Evolutionary conservation across 2,329 filamentous ascomycete genomes (phyloP).

Genomic region (Cladobotryum mycophilum): DNA sequence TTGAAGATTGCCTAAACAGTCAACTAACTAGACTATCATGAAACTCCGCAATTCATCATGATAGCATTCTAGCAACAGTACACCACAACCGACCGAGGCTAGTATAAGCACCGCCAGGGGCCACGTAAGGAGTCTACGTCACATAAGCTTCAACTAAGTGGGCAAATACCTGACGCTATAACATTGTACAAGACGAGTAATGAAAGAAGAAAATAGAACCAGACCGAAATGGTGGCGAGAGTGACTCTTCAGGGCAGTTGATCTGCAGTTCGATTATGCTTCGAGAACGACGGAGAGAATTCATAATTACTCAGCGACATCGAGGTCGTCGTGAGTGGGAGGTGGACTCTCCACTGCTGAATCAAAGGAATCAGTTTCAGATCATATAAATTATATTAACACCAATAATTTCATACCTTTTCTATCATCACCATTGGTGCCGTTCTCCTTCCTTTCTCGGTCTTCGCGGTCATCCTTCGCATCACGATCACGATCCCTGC

Average conservation of each 20-base stretch:
- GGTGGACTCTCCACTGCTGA: slow-evolving; percentile 62
- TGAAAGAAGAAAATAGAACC: slow-evolving; percentile 1
- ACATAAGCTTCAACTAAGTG: slow-evolving; percentile 7
- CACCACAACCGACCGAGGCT: background rate
- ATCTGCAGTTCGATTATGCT: slow-evolving; percentile 2
- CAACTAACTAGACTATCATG: background rate
- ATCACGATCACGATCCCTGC: slow-evolving; percentile 49
- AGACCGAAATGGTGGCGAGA: background rate
- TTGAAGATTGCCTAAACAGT: background rate
- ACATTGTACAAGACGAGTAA: slow-evolving; percentile 3
- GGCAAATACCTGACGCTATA: background rate
- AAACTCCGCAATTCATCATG: background rate
- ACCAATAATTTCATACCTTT: slow-evolving; percentile 58
- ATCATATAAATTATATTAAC: background rate
- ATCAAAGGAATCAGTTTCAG: background rate
- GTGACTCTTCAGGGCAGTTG: background rate
- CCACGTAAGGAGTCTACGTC: background rate
- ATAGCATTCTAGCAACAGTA: background rate
- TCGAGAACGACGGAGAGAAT: background rate
- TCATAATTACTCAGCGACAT: slow-evolving; percentile 69
- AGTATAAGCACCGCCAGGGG: background rate
- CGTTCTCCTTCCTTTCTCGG: slow-evolving; percentile 68
- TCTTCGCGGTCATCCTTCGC: slow-evolving; percentile 63
- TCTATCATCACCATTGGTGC: slow-evolving; percentile 77
- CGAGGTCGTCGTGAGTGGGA: slow-evolving; percentile 85